Evolutionary conservation across 768 basidiomycete genomes (phyloP).

Genomic region (Phylloporus sp.): DNA sequence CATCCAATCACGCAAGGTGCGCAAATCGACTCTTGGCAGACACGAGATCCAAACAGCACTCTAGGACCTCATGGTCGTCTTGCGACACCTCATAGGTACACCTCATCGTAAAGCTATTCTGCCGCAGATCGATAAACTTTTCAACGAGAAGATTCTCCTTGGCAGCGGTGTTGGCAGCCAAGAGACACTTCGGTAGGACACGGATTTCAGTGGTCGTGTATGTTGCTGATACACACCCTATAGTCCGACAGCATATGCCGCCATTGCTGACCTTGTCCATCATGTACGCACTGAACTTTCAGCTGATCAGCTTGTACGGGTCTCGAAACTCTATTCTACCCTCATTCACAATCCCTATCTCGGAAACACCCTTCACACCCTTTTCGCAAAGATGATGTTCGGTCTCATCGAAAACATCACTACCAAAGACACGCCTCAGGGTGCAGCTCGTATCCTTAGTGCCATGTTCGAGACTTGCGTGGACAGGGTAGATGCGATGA

Average conservation of each 20-base stretch:
- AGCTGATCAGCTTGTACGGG: constrained; percentile 64
- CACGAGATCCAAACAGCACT: background rate
- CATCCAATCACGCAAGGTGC: constrained; percentile 74
- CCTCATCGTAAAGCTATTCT: constrained; percentile 75
- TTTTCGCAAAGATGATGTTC: constrained; percentile 91
- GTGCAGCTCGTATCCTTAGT: constrained; percentile 62
- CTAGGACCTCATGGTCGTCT: constrained; percentile 88
- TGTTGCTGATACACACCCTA: constrained; percentile 6
- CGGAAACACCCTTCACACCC: constrained; percentile 73
- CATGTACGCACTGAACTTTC: constrained; percentile 82
- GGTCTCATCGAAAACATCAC: constrained; percentile 81
- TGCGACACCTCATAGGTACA: constrained; percentile 81
- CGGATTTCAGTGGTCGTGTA: background rate
- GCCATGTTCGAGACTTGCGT: constrained; percentile 80
- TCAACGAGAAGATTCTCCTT: constrained; percentile 85
- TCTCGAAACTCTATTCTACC: constrained; percentile 81
- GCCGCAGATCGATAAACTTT: constrained; percentile 79
- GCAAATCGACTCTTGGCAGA: background rate
- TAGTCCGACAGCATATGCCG: constrained; percentile 78
- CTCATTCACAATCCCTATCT: constrained; percentile 87
- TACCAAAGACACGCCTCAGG: constrained; percentile 64
- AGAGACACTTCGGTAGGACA: constrained; percentile 71
- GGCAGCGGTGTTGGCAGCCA: constrained; percentile 79
- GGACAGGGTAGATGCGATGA: constrained; percentile 79
- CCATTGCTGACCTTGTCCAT: constrained; percentile 90